Evolutionary conservation across 1,139 yeast species (phyloP), one percentile per base, ranked within the genome.

Genomic region (Scheffersomyces titani): DNA sequence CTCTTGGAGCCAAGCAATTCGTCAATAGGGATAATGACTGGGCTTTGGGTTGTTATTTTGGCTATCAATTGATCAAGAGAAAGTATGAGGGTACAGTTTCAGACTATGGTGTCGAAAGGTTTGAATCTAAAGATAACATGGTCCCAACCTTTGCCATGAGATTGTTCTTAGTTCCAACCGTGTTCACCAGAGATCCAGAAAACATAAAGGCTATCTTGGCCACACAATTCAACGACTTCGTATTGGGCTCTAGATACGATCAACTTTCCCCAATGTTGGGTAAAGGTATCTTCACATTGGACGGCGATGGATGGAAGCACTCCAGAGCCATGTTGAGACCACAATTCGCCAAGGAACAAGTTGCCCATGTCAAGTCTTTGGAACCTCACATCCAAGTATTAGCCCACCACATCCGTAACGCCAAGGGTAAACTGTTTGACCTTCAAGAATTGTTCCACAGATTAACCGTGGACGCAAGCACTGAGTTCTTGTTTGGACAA

Each of bases 291-390:
- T 84, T 84, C 70, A 83, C 87, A 1, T 73, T 82, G 47, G 85
- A 82, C 57, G 85, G 84, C 11, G 76, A 71, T 47, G 85, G 82
- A 4, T 84, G 89, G 89, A 81, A 82, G 63, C 85, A 83, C 64
- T 78, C 86, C 20, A 72, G 89, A 53, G 80, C 85, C 1, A 72
- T 85, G 82, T 76, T 85, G 63, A 75, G 88, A 57, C 88, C 89
- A 1, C 87, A 83, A 67, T 85, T 85, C 68, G 76, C 83, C 21
- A 74, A 85, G 58, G 86, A 83, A 62, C 86, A 83, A 66, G 78
- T 84, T 50, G 77, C 82, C 13, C 86, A 82, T 61, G 78, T 84
- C 50, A 71, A 73, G 56, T 60, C 76, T 40, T 74, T 84, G 61
- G 86, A 82, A 62, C 77, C 76, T n/a, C 86, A 83, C 59, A 62